Percentiles rank a stretch among this genome's conserved stretches.
Conservation (phyloP, 345 rosid species). For the Nasturtium officinale region DNA sequence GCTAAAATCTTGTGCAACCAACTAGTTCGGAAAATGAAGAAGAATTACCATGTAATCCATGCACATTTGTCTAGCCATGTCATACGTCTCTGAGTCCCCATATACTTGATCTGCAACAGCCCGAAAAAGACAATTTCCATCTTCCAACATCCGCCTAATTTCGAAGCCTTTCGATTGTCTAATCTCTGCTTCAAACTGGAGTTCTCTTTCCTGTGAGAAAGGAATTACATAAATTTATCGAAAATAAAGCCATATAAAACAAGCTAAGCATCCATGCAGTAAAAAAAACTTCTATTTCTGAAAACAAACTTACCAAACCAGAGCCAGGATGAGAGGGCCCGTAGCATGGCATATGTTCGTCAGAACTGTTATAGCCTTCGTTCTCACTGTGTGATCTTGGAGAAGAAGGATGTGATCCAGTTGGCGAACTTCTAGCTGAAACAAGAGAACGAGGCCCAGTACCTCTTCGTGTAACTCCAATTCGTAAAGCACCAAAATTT, state of each 20-base stretch:
- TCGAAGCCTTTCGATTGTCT: constrained; percentile 76
- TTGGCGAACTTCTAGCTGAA: constrained; percentile 75
- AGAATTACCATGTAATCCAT: constrained; percentile 88
- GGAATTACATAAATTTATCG: not conserved
- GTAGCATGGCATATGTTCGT: constrained; percentile 88
- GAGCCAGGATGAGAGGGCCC: constrained; percentile 72
- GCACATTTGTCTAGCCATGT: constrained; percentile 86
- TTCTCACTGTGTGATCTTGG: constrained; percentile 88
- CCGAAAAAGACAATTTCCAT: constrained; percentile 97
- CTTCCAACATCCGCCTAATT: constrained; percentile 93
- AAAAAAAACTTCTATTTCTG: not conserved
- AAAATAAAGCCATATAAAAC: not conserved
- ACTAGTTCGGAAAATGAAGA: not conserved
- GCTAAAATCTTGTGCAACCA: not conserved
- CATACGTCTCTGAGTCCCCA: constrained; percentile 88
- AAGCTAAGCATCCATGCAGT: not conserved
- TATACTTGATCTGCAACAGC: constrained; percentile 99
- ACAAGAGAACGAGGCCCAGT: constrained; percentile 69
- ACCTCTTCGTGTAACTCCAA: constrained; percentile 71
- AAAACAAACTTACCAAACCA: constrained; percentile 61
- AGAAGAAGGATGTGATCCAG: constrained; percentile 93
- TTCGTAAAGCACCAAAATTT: constrained; percentile 55
- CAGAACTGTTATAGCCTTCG: constrained; percentile 98
- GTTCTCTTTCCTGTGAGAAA: constrained; percentile 81
- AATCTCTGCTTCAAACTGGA: constrained; percentile 85